phyloP scores from a whole-genome alignment of 768 basidiomycete genomes.

The Tylopilus balloui region DNA sequence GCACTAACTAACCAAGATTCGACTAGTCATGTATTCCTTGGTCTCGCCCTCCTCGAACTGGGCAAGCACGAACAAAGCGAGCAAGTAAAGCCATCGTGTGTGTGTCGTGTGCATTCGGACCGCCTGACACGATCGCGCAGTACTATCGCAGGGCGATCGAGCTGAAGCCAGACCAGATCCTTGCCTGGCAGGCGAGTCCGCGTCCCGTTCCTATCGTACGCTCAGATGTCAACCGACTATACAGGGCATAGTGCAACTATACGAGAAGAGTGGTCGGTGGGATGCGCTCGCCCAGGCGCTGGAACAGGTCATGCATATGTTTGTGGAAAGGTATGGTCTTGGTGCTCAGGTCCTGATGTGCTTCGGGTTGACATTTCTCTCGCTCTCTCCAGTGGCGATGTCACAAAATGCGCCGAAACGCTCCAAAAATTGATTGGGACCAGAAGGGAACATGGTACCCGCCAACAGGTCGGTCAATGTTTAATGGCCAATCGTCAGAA shows the following conservation, averaged over 20 bases:
- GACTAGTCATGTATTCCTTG: constrained; percentile 79
- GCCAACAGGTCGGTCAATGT: constrained; percentile 44
- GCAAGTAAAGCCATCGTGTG: constrained; percentile 55
- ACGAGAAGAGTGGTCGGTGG: constrained; percentile 62
- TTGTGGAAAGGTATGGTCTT: constrained; percentile 50
- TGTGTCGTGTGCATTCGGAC: constrained; percentile 1
- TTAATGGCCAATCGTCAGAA: neutral
- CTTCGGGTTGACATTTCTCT: neutral
- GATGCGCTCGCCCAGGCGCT: constrained; percentile 51
- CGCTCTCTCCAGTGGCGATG: constrained; percentile 57
- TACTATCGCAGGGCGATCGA: constrained; percentile 74
- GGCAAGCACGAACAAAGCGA: constrained; percentile 72
- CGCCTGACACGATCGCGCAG: constrained; percentile 38
- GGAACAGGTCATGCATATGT: constrained; percentile 52
- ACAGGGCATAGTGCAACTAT: constrained; percentile 70
- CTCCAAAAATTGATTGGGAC: constrained; percentile 73
- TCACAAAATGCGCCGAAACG: constrained; percentile 71
- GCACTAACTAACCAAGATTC: neutral
- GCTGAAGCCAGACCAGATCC: constrained; percentile 58
- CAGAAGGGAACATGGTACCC: constrained; percentile 55
- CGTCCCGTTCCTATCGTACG: constrained; percentile 1
- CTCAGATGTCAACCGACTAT: constrained; percentile 1
- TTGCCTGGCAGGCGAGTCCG: constrained; percentile 78
- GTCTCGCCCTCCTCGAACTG: constrained; percentile 73
- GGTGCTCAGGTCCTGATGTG: neutral